These are phyloP conservation scores for Colletotrichum sp. DNA, from an alignment of 2,329 filamentous ascomycete genomes.

Conservation along the genomic window DNA sequence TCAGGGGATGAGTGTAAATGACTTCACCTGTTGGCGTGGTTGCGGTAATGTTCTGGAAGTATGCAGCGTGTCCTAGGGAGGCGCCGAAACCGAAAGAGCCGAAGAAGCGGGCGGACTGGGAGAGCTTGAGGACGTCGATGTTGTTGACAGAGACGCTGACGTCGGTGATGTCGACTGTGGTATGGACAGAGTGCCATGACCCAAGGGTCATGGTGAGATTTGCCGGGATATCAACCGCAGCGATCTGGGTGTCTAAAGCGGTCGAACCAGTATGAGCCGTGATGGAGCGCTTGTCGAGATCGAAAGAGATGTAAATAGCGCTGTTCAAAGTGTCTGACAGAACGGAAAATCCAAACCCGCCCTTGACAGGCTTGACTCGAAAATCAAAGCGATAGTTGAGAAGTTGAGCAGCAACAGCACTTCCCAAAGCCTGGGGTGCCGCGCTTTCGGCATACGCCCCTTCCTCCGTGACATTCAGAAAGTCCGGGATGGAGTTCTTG, in stretches of 20 bases:
- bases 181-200: conserved; percentile 19
- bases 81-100: conserved; percentile 37
- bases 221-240: neutral
- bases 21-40: neutral
- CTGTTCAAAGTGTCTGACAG: conserved; percentile 32
- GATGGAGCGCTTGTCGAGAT: conserved; percentile 19
- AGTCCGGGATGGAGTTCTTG: conserved; percentile 28
- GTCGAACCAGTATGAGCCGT: conserved; percentile 22
- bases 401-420: conserved; percentile 22
- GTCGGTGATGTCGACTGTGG: conserved; percentile 23
- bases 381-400: conserved; percentile 28
- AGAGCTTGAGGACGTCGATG: conserved; percentile 26
- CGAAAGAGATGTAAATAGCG: conserved; percentile 32
- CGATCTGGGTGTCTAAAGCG: neutral
- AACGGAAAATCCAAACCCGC: conserved; percentile 34
- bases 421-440: conserved; percentile 27
- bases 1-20: conserved; percentile 31
- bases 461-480: conserved; percentile 29
- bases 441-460: conserved; percentile 32
- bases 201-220: neutral
- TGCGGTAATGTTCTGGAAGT: conserved; percentile 27
- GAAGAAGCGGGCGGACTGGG: conserved; percentile 29
- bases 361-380: conserved; percentile 29
- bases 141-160: conserved; percentile 25
- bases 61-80: conserved; percentile 31